Base-by-base conservation (phyloP, 805 yeast genomes). In the Lipomyces spencermartinsiae region DNA sequence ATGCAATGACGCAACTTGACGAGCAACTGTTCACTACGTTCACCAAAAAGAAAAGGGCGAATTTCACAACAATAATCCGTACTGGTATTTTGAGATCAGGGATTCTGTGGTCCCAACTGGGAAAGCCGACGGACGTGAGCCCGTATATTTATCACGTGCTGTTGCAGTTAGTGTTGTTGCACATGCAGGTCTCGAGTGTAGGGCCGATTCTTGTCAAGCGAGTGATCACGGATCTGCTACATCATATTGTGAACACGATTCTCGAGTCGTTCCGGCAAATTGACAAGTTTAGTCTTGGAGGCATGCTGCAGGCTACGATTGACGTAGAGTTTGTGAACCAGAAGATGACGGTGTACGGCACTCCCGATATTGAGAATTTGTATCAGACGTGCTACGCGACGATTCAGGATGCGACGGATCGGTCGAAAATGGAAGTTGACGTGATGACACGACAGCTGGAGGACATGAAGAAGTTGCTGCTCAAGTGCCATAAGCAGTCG, bases 21-120 rank as follows among this genome's bases (percentile, higher is more conserved):
- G 76, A 80, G 12, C 83, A 84, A 0, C 79, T 89, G 4, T 87
- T 88, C 71, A 84, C 83, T 14, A 83, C 83, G 25, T 89, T 83
- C 71, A 78, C 86, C 61, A 81, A 83, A 5, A 83, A 83, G 61
- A 83, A 86, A 76, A 82, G 86, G 71, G 72, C 80, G 14, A 71
- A 78, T 63, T 66, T 85, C 54, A 78, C 80, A 2, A 81, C 76
- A 59, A 82, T 82, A 37, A 76, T 81, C n/a, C 76, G 78, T 64
- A 75, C 74, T 37, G 87, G 85, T 37, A 78, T 83, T 55, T 49
- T 71, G 9, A 68, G 67, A 16, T 76, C 77, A 57, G 77, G 74
- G 62, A 75, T 78, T 7, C 83, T 83, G 67, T 85, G 87, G 89
- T 76, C 80, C 5, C 73, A 76, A 10, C 64, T 62, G 4, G 67